Percentiles rank a stretch among this genome's conserved stretches.
phyloP scores from a whole-genome alignment of 208 protist species.

The Wallacemonas sp. region DNA sequence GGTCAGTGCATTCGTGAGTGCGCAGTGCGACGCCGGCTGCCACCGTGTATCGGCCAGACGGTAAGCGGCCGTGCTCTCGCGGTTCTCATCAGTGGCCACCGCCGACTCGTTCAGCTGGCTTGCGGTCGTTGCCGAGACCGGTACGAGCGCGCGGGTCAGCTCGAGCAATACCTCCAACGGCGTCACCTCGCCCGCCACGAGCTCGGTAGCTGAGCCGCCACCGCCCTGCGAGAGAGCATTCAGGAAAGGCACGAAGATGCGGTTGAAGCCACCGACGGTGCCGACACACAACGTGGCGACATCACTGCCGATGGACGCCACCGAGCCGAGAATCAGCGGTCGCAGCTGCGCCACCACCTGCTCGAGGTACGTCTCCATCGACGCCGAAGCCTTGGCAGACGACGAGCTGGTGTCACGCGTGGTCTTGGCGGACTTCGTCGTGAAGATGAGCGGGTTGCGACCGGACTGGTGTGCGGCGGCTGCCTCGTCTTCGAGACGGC shows the following conservation, averaged over 20 bases:
- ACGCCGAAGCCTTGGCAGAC: neutral
- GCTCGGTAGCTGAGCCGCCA: neutral
- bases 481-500: constrained; percentile 13
- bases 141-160: constrained; percentile 27
- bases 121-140: neutral
- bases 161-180: constrained; percentile 22
- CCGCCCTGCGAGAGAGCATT: neutral
- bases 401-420: neutral
- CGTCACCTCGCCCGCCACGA: neutral
- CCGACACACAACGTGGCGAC: constrained; percentile 52
- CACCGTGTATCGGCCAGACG: constrained; percentile 3
- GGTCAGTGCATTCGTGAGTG: constrained; percentile 15
- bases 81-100: too few relatives aligned
- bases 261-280: constrained; percentile 74
- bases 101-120: too few relatives aligned
- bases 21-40: constrained; percentile 28
- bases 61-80: neutral
- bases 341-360: constrained; percentile 28
- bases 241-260: constrained; percentile 68
- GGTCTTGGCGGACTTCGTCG: constrained; percentile 12
- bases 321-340: constrained; percentile 32
- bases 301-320: constrained; percentile 55
- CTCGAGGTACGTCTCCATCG: constrained; percentile 21
- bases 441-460: constrained; percentile 45
- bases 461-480: constrained; percentile 10